phyloP scores from a whole-genome alignment of 352 stramenopile species.

The Globisporangium heterothallicum region DNA sequence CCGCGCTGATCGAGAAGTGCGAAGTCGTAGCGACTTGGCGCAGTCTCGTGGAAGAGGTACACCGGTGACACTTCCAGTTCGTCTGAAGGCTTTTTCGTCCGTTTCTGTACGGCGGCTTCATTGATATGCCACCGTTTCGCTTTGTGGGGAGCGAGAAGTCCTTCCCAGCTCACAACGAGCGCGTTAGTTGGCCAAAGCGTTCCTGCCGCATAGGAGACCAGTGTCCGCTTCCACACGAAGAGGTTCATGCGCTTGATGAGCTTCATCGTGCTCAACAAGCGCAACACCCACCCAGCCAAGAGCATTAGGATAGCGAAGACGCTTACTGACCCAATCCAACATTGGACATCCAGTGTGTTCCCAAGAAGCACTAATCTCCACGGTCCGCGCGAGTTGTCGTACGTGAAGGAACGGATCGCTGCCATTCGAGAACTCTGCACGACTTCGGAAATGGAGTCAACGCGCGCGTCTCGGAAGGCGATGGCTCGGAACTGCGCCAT shows the following conservation, averaged over 20 bases:
- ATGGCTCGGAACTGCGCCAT: slow-evolving; percentile 4
- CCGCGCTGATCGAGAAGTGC: not conserved
- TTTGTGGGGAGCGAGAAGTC: slow-evolving; percentile 2
- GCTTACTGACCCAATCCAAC: too few relatives aligned
- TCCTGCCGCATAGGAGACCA: slow-evolving; percentile 14
- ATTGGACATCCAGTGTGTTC: too few relatives aligned
- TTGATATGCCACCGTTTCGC: not conserved
- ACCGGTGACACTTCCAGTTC: not conserved
- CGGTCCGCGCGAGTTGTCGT: too few relatives aligned
- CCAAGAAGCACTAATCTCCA: too few relatives aligned
- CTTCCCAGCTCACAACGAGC: slow-evolving; percentile 14
- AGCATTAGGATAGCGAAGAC: too few relatives aligned
- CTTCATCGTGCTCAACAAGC: not conserved
- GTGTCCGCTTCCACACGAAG: slow-evolving; percentile 10
- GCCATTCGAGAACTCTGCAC: not conserved
- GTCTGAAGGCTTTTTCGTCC: too few relatives aligned
- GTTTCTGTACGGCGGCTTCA: too few relatives aligned
- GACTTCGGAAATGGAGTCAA: slow-evolving; percentile 3
- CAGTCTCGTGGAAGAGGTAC: not conserved
- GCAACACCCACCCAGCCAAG: not conserved
- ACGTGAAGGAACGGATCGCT: too few relatives aligned
- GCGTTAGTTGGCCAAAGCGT: slow-evolving; percentile 10
- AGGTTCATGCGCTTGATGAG: not conserved
- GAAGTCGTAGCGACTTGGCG: too few relatives aligned
- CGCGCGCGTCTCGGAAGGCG: not conserved